Evolutionary conservation across 2,329 filamentous ascomycete genomes (phyloP).

Genomic region (Coniochaeta pulveracea): DNA sequence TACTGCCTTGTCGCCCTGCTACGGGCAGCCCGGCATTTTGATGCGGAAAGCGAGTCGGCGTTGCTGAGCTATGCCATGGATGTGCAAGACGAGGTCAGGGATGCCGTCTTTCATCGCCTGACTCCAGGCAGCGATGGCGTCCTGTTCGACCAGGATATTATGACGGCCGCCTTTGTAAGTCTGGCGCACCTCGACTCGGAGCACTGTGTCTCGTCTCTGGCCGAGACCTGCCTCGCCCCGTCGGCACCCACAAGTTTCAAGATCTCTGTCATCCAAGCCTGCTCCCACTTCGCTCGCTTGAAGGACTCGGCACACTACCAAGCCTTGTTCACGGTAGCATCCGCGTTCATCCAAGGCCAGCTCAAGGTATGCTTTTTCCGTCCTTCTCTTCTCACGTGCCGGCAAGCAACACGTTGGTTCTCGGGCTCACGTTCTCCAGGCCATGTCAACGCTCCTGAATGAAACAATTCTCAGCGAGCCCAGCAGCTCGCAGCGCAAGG

Average conservation of each 20-base stretch:
- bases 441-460: conserved; percentile 24
- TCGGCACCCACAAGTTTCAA: conserved; percentile 48
- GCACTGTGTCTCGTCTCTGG: conserved; percentile 42
- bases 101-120: conserved; percentile 50
- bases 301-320: conserved; percentile 35
- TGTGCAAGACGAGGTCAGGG: conserved; percentile 56
- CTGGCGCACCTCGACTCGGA: conserved; percentile 51
- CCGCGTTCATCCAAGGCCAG: conserved; percentile 44
- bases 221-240: conserved; percentile 44
- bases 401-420: background rate
- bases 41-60: conserved; percentile 49
- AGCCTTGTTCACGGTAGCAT: conserved; percentile 41
- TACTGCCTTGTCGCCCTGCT: conserved; percentile 53
- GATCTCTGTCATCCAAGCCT: conserved; percentile 50
- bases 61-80: conserved; percentile 58
- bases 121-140: conserved; percentile 32
- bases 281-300: conserved; percentile 49
- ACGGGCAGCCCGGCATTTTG: conserved; percentile 52
- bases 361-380: conserved; percentile 34
- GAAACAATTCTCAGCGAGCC: conserved; percentile 26
- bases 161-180: conserved; percentile 56
- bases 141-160: conserved; percentile 50
- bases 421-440: conserved; percentile 14
- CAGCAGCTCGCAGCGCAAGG: conserved; percentile 23
- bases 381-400: no score